Conservation (phyloP, 371 early-diverging fungal species). For the Mortierella sp. region DNA sequence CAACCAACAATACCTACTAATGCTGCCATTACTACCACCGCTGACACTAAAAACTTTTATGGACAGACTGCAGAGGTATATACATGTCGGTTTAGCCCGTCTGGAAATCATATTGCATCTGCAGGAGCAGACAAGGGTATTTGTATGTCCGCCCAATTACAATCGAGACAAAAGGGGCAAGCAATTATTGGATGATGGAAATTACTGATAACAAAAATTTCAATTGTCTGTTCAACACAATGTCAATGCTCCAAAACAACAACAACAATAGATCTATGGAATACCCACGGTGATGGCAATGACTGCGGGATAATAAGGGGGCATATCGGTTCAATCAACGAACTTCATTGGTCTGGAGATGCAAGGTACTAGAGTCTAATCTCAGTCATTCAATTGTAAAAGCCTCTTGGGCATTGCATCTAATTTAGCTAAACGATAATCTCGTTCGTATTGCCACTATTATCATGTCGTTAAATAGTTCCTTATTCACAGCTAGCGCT, state of each 20-base stretch:
- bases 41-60: conserved; percentile 38
- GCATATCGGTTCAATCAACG: conserved; percentile 87
- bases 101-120: conserved; percentile 88
- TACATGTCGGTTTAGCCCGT: conserved; percentile 85
- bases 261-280: conserved; percentile 83
- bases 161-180: too few relatives aligned
- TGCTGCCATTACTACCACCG: too few relatives aligned
- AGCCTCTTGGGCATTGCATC: too few relatives aligned
- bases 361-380: conserved; percentile 65
- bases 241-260: neutral
- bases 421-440: too few relatives aligned
- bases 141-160: conserved; percentile 66
- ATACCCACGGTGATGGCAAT: conserved; percentile 88
- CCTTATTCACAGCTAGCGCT: conserved; percentile 66
- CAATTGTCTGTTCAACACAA: neutral
- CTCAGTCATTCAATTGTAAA: too few relatives aligned
- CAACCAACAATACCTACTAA: neutral
- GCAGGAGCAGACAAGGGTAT: conserved; percentile 87
- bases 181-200: too few relatives aligned
- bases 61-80: conserved; percentile 79
- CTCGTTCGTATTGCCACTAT: neutral
- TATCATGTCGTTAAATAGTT: conserved; percentile 11
- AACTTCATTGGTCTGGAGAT: conserved; percentile 93
- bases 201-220: too few relatives aligned
- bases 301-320: conserved; percentile 91